Conservation (phyloP, 2,329 filamentous ascomycete species). For the Venturia asperata region DNA sequence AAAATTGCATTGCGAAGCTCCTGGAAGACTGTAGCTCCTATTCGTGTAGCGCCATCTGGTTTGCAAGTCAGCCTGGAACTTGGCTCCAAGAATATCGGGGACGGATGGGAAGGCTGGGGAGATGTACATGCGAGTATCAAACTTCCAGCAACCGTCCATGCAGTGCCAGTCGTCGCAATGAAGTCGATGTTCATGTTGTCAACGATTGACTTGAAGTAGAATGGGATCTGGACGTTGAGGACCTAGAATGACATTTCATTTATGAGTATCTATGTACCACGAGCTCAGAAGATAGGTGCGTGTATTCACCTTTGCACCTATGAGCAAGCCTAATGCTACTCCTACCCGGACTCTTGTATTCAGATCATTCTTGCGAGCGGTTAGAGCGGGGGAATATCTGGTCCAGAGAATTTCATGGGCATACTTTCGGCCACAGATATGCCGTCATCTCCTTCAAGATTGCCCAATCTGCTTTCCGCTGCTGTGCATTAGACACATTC, state of each 20-base stretch:
- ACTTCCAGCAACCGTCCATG: constrained; percentile 78
- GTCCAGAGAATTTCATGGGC: constrained; percentile 10
- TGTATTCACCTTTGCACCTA: constrained; percentile 71
- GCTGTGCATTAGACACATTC: constrained; percentile 67
- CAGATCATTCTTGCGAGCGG: constrained; percentile 52
- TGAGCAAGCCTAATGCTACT: constrained; percentile 71
- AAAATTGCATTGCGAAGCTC: constrained; percentile 95
- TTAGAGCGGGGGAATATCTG: constrained; percentile 13
- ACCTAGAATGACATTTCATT: constrained; percentile 41
- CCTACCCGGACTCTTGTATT: constrained; percentile 79
- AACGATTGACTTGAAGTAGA: constrained; percentile 98
- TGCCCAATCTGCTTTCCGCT: constrained; percentile 94
- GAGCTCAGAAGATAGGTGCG: constrained; percentile 15
- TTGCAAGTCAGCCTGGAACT: not conserved
- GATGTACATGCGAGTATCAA: constrained; percentile 78
- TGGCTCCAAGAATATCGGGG: not conserved
- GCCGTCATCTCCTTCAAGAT: constrained; percentile 97
- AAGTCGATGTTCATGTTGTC: constrained; percentile 98
- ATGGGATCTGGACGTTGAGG: constrained; percentile 94
- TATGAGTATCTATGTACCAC: constrained; percentile 22
- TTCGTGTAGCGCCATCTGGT: constrained; percentile 71
- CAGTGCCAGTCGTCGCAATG: constrained; percentile 76
- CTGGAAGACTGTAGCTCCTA: constrained; percentile 84
- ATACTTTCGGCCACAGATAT: constrained; percentile 86
- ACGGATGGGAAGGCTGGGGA: not conserved